phyloP scores from a whole-genome alignment of 768 basidiomycete species.

The Amanita subjunquillea region DNA sequence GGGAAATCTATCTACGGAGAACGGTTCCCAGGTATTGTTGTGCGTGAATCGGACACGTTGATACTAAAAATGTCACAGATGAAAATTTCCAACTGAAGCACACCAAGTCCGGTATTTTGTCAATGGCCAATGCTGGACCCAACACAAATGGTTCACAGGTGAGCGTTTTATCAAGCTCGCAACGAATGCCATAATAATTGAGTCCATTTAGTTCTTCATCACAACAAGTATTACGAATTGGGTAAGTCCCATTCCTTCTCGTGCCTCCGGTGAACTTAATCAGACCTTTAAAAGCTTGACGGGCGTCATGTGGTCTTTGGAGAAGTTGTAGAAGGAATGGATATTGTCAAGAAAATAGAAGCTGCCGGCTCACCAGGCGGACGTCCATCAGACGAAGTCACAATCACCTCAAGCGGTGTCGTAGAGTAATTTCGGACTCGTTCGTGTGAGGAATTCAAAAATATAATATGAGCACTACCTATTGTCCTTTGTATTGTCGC shows the following conservation, averaged over 20 bases:
- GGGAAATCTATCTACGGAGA: slow-evolving; percentile 83
- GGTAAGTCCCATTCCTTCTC: slow-evolving; percentile 20
- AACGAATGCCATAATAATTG: background rate
- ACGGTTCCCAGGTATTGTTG: slow-evolving; percentile 54
- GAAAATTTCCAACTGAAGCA: slow-evolving; percentile 78
- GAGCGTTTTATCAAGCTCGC: slow-evolving; percentile 5
- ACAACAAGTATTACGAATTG: slow-evolving; percentile 65
- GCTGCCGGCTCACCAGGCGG: slow-evolving; percentile 27
- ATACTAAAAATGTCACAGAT: slow-evolving; percentile 27
- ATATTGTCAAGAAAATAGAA: slow-evolving; percentile 56
- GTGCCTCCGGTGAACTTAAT: background rate
- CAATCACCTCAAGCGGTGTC: slow-evolving; percentile 51
- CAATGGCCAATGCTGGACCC: slow-evolving; percentile 80
- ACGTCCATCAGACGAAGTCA: slow-evolving; percentile 31
- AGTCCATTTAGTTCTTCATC: slow-evolving; percentile 51
- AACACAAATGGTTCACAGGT: slow-evolving; percentile 79
- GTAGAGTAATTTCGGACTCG: slow-evolving; percentile 13
- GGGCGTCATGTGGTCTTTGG: slow-evolving; percentile 66
- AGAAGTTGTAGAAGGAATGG: slow-evolving; percentile 54
- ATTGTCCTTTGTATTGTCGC: background rate
- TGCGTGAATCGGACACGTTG: background rate
- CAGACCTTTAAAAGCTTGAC: slow-evolving; percentile 32
- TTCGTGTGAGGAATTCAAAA: background rate
- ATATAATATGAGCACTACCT: background rate
- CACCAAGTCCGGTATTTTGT: slow-evolving; percentile 50